These are phyloP conservation scores for Rhynchospora breviuscula DNA, from an alignment of 176 grass and related monocot species.

Conservation along the genomic window DNA sequence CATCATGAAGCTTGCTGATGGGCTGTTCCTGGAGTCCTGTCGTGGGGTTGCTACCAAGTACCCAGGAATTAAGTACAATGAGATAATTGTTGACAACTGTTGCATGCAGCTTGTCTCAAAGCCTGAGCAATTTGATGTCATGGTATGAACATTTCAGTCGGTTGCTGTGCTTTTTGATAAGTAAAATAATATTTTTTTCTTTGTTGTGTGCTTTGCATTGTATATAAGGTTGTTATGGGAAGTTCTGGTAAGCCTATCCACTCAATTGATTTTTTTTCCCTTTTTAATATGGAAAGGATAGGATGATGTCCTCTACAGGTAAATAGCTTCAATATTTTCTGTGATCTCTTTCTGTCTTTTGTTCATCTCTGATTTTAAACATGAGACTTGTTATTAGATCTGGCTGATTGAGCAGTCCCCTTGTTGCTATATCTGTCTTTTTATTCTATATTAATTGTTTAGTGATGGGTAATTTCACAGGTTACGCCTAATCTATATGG, in stretches of 20 bases:
- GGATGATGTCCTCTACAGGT: neutral
- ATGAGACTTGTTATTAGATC: conserved; percentile 21
- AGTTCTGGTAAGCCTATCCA: neutral
- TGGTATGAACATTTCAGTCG: conserved; percentile 47
- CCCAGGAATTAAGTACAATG: conserved; percentile 79
- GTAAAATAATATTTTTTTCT: neutral
- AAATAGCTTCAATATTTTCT: too few species aligned
- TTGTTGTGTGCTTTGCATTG: neutral
- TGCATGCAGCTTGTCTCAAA: conserved; percentile 98
- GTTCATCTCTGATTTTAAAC: neutral
- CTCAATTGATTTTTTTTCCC: neutral
- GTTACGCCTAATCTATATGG: conserved; percentile 99
- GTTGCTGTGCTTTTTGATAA: neutral
- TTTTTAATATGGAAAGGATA: neutral
- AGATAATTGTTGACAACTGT: conserved; percentile 98
- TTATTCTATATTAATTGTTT: conserved; percentile 17
- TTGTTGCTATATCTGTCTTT: neutral
- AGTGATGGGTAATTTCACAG: conserved; percentile 38
- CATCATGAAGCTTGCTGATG: conserved; percentile 99
- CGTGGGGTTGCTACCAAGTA: conserved; percentile 94
- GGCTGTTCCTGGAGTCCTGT: conserved; percentile 93
- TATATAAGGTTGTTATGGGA: neutral
- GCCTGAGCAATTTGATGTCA: conserved; percentile 98
- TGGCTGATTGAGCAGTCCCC: neutral
- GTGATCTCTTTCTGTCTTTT: neutral